Evolutionary conservation across 73 alveolate genomes (phyloP).

Genomic region (Breviolum minutum): DNA sequence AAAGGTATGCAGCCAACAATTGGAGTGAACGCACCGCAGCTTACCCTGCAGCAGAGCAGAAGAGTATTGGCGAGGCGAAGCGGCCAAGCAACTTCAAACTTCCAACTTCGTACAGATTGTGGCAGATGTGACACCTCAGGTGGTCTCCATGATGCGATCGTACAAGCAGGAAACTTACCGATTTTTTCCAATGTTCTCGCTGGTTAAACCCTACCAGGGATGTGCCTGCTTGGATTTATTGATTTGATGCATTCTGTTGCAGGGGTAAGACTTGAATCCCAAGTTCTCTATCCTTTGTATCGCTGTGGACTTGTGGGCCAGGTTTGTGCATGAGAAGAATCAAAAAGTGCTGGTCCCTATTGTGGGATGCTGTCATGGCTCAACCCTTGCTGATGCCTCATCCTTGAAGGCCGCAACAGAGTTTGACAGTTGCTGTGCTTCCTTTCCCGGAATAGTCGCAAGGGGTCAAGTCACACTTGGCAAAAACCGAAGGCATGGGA

Average conservation of each 20-base stretch:
- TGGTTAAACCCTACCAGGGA: neutral
- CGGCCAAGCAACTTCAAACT: neutral
- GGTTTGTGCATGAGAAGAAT: slow-evolving; percentile 1
- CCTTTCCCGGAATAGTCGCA: too few relatives aligned
- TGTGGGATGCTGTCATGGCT: slow-evolving; percentile 50
- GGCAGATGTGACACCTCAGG: neutral
- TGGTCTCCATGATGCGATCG: slow-evolving; percentile 65
- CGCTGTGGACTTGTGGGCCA: neutral
- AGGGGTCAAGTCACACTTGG: too few relatives aligned
- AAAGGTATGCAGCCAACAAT: slow-evolving; percentile 8
- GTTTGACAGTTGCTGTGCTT: neutral
- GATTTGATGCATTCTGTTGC: neutral
- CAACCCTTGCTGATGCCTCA: slow-evolving; percentile 4
- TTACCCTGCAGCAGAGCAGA: slow-evolving; percentile 31
- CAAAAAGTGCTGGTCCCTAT: slow-evolving; percentile 43
- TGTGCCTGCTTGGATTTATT: neutral
- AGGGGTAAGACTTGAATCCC: neutral
- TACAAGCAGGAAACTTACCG: neutral
- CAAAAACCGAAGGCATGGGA: slow-evolving; percentile 39
- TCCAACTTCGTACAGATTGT: too few relatives aligned
- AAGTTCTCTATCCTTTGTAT: neutral
- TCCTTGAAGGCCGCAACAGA: slow-evolving; percentile 28
- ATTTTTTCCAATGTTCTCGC: too few relatives aligned
- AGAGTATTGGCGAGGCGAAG: slow-evolving; percentile 14
- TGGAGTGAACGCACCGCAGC: slow-evolving; percentile 51